phyloP scores from a whole-genome alignment of 345 rosid genomes.

The Hypericum perforatum region DNA sequence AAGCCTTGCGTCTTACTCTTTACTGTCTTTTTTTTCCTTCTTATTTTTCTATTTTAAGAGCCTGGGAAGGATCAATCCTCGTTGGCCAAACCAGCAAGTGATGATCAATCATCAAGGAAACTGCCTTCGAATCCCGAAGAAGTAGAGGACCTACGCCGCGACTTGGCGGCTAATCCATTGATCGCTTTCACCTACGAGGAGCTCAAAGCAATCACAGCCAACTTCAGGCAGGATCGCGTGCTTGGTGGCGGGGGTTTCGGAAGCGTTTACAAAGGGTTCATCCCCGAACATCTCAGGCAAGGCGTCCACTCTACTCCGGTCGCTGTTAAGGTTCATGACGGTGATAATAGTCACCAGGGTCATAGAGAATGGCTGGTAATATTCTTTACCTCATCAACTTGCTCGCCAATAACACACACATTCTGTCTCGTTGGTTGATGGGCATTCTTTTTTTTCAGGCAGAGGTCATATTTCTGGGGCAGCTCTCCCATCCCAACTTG shows the following conservation, averaged over 20 bases:
- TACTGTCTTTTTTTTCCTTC: too few relatives aligned
- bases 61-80: slow-evolving; percentile 52
- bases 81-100: slow-evolving; percentile 25
- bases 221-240: slow-evolving; percentile 84
- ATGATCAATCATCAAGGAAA: slow-evolving; percentile 32
- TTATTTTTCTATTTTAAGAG: slow-evolving; percentile 22
- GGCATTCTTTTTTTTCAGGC: too few relatives aligned
- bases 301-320: slow-evolving; percentile 60
- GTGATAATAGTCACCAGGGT: slow-evolving; percentile 84
- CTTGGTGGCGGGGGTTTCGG: slow-evolving; percentile 99
- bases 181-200: slow-evolving; percentile 74
- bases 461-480: slow-evolving; percentile 93
- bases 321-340: slow-evolving; percentile 95
- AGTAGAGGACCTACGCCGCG: slow-evolving; percentile 87
- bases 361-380: slow-evolving; percentile 98
- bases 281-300: slow-evolving; percentile 49
- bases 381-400: slow-evolving; percentile 3
- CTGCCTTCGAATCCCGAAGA: slow-evolving; percentile 89
- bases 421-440: too few relatives aligned
- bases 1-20: too few relatives aligned
- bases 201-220: slow-evolving; percentile 55
- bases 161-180: slow-evolving; percentile 68
- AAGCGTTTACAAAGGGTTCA: slow-evolving; percentile 78
- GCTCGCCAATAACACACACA: background rate
- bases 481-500: slow-evolving; percentile 90